phyloP scores from a whole-genome alignment of 2,329 filamentous ascomycete species.

The Aspergillus novofumigatus region DNA sequence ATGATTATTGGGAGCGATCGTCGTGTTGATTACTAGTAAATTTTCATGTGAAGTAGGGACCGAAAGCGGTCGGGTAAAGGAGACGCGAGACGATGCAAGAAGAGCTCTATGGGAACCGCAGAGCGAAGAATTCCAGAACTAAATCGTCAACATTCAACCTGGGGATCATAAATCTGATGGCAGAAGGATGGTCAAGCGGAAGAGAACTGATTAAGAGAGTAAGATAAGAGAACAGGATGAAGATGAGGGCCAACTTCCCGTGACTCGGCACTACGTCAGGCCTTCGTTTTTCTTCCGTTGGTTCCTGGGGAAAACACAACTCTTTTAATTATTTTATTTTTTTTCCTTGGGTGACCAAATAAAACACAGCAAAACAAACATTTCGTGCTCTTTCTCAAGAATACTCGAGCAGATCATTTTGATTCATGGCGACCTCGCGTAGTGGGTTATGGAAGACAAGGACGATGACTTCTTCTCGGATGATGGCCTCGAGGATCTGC shows the following conservation, averaged over 20 bases:
- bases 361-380: background rate
- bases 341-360: background rate
- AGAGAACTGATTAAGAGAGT: background rate
- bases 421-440: slow-evolving; percentile 32
- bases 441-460: slow-evolving; percentile 44
- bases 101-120: background rate
- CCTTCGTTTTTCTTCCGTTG: slow-evolving; percentile 1
- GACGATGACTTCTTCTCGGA: slow-evolving; percentile 48
- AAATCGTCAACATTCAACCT: background rate
- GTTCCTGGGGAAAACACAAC: background rate
- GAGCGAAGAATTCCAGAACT: background rate
- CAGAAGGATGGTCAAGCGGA: background rate
- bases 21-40: slow-evolving; percentile 13
- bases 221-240: slow-evolving; percentile 2
- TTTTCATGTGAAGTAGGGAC: slow-evolving; percentile 31
- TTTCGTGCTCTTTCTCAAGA: background rate
- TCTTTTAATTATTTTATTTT: no score
- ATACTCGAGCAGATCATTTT: background rate
- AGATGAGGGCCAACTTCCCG: background rate
- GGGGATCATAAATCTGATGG: slow-evolving; percentile 1
- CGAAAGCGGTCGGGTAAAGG: slow-evolving; percentile 23
- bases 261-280: background rate
- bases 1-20: slow-evolving; percentile 14
- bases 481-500: slow-evolving; percentile 43
- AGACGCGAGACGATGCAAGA: slow-evolving; percentile 1